Conservation (phyloP, 2,329 filamentous ascomycete genomes). For the Epichloe hybrida region DNA sequence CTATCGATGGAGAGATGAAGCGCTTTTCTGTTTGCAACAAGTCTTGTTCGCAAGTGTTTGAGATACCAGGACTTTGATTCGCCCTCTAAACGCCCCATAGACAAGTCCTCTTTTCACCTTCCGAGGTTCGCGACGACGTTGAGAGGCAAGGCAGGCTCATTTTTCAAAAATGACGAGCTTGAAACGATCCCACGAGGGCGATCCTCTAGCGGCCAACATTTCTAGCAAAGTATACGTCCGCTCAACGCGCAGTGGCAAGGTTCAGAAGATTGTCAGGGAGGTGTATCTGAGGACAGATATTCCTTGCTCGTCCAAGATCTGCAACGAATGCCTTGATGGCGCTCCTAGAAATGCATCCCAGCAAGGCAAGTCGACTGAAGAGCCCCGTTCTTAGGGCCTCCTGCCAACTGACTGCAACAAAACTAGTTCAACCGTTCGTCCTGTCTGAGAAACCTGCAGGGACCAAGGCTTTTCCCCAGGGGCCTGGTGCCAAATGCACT, state of each 20-base stretch:
- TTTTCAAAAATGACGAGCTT: slow-evolving; percentile 48
- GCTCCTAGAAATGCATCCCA: slow-evolving; percentile 71
- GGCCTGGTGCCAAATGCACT: slow-evolving; percentile 89
- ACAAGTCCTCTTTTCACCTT: slow-evolving; percentile 6
- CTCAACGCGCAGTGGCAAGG: slow-evolving; percentile 89
- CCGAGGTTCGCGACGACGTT: slow-evolving; percentile 6
- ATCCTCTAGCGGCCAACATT: slow-evolving; percentile 54
- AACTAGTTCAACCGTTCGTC: slow-evolving; percentile 62
- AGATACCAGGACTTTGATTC: slow-evolving; percentile 11
- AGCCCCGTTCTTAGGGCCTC: too few species aligned
- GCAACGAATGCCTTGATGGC: slow-evolving; percentile 56
- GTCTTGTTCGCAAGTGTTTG: too few species aligned
- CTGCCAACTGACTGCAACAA: not conserved
- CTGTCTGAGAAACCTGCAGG: slow-evolving; percentile 80
- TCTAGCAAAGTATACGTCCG: slow-evolving; percentile 94
- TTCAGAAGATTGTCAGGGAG: slow-evolving; percentile 96
- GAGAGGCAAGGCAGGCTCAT: not conserved
- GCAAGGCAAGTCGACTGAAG: slow-evolving; percentile 42
- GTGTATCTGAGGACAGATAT: slow-evolving; percentile 94
- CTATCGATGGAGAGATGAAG: too few species aligned
- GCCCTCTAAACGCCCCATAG: slow-evolving; percentile 7
- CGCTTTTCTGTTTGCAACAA: too few species aligned
- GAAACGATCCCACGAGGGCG: slow-evolving; percentile 41
- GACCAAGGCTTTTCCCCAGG: slow-evolving; percentile 71
- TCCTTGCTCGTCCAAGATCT: slow-evolving; percentile 87